Conservation (phyloP, 192 early-diverging fungal genomes). For the Allomyces javanicus region DNA sequence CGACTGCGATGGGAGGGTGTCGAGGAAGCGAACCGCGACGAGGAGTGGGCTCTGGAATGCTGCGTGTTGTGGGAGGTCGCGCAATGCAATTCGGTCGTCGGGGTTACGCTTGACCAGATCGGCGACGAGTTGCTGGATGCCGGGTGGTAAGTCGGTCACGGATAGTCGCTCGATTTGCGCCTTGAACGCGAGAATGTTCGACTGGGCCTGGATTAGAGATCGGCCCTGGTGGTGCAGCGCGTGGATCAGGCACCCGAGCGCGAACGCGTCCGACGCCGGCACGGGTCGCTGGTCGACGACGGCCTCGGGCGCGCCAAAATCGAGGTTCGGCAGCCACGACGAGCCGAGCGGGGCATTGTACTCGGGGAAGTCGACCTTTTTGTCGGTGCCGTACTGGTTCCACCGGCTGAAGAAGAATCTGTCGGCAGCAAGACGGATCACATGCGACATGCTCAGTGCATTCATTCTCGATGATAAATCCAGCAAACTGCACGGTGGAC, state of each 20-base stretch:
- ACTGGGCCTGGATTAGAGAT: slow-evolving; percentile 37
- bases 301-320: slow-evolving; percentile 48
- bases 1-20: background rate
- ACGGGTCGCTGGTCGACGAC: slow-evolving; percentile 31
- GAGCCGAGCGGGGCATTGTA: slow-evolving; percentile 34
- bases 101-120: background rate
- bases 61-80: background rate
- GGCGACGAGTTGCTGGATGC: background rate
- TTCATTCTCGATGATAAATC: too few species aligned
- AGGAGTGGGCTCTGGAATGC: background rate
- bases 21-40: background rate
- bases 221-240: slow-evolving; percentile 46
- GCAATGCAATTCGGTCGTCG: background rate
- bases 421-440: background rate
- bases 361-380: slow-evolving; percentile 16
- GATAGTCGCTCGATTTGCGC: slow-evolving; percentile 24
- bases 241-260: slow-evolving; percentile 57
- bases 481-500: background rate
- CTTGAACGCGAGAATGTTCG: slow-evolving; percentile 45
- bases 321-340: slow-evolving; percentile 35
- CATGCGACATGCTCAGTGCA: background rate
- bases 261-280: slow-evolving; percentile 49
- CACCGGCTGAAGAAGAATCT: slow-evolving; percentile 48
- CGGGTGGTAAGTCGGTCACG: background rate
- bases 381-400: slow-evolving; percentile 17